phyloP scores from a whole-genome alignment of 139 green algal species.

The Gonium pectorale region DNA sequence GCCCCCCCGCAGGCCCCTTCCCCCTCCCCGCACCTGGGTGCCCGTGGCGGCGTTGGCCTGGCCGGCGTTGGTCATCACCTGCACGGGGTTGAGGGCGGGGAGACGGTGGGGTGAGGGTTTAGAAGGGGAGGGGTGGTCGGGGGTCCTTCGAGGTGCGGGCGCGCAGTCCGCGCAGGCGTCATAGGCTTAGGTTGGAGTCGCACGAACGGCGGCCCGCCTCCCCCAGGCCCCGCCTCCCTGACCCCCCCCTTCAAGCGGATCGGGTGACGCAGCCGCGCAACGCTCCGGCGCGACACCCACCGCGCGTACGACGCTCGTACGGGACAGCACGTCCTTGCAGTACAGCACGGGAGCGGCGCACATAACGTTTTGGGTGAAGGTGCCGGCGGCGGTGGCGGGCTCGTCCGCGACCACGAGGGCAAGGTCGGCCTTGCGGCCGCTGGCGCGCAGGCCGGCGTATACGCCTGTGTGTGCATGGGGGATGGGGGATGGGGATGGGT shows the following conservation, averaged over 20 bases:
- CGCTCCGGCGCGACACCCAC: slow-evolving; percentile 53
- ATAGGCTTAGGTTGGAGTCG: too few relatives aligned
- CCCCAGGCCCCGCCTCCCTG: too few relatives aligned
- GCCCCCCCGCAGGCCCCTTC: too few relatives aligned
- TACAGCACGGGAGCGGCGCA: slow-evolving; percentile 94
- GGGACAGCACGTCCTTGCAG: slow-evolving; percentile 89
- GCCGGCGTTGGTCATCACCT: slow-evolving; percentile 96
- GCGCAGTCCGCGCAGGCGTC: too few relatives aligned
- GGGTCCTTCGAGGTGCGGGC: too few relatives aligned
- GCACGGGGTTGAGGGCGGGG: background rate
- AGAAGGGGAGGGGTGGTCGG: background rate
- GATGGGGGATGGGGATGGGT: background rate
- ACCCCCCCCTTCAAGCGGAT: background rate
- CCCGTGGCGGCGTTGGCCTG: slow-evolving; percentile 97
- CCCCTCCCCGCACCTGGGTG: slow-evolving; percentile 4
- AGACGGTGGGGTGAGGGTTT: background rate
- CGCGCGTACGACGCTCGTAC: slow-evolving; percentile 74
- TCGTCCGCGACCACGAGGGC: slow-evolving; percentile 89
- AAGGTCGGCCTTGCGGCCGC: slow-evolving; percentile 91
- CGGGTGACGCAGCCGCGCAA: background rate
- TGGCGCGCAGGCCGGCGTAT: slow-evolving; percentile 84
- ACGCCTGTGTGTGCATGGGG: slow-evolving; percentile 29
- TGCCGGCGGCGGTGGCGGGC: slow-evolving; percentile 81
- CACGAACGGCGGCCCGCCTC: too few relatives aligned
- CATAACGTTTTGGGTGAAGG: slow-evolving; percentile 98